These are phyloP conservation scores for Eurotiales sp. DNA, from an alignment of 2,329 filamentous ascomycete species.

Conservation along the genomic window DNA sequence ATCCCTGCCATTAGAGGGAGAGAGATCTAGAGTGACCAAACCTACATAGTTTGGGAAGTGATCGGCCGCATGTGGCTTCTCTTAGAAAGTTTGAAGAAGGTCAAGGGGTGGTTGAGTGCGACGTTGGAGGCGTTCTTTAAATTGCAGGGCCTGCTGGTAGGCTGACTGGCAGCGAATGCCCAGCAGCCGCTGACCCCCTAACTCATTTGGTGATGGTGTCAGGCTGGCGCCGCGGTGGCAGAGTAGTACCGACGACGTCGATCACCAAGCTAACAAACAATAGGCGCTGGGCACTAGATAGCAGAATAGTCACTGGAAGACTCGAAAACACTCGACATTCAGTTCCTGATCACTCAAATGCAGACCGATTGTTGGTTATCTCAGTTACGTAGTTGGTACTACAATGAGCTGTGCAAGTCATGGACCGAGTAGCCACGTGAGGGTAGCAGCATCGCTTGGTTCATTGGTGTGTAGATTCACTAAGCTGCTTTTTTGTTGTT, in stretches of 20 bases:
- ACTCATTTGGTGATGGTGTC: background rate
- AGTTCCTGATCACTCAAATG: no score
- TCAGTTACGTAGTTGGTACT: no score
- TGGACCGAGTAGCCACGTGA: no score
- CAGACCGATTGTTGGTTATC: background rate
- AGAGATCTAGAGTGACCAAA: background rate
- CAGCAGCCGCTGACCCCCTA: background rate
- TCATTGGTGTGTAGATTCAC: no score
- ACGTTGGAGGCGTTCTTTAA: background rate
- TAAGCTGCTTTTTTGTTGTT: no score
- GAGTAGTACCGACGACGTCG: conserved; percentile 1
- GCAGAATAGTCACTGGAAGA: background rate
- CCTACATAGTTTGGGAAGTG: background rate
- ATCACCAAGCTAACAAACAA: conserved; percentile 3
- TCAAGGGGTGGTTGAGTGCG: background rate
- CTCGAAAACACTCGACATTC: no score
- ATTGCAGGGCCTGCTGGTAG: no score
- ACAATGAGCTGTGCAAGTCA: no score
- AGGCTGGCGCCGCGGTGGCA: conserved; percentile 3
- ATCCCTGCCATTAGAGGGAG: background rate
- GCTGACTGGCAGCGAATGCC: no score
- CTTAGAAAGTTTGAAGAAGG: background rate
- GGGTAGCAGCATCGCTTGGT: no score
- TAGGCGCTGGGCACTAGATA: background rate
- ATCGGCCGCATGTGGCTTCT: background rate